Evolutionary conservation across 305 asterid genomes (phyloP).

Genomic region (Solanum hybrid): DNA sequence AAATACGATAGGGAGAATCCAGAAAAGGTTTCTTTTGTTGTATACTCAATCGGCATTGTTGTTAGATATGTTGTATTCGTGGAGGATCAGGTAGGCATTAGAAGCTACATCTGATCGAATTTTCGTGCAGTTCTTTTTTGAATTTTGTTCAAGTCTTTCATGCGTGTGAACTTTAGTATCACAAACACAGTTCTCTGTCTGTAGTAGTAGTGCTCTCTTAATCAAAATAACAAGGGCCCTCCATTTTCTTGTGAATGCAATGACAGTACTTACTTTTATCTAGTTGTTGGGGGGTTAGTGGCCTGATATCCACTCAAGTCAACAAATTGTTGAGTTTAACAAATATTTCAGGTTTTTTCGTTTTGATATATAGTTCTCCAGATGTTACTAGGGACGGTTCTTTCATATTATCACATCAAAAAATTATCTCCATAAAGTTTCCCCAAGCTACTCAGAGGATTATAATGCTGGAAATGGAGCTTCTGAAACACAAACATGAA

Average conservation of each 20-base stretch:
- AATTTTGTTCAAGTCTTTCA: background rate
- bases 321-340: background rate
- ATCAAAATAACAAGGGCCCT: background rate
- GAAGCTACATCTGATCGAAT: background rate
- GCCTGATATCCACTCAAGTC: background rate
- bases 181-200: background rate
- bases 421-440: background rate
- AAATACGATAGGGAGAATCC: background rate
- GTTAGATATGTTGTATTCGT: background rate
- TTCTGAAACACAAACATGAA: background rate
- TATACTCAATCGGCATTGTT: background rate
- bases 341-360: background rate
- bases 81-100: background rate
- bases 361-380: background rate
- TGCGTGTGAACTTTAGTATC: background rate
- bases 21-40: background rate
- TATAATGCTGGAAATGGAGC: background rate
- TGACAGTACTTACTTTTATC: background rate
- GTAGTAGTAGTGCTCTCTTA: background rate
- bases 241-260: background rate
- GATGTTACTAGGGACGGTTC: background rate
- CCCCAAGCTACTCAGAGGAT: background rate
- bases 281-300: background rate
- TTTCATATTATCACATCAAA: background rate
- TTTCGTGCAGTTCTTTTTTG: background rate